Conservation (phyloP, 495 filamentous ascomycete genomes). For the Mytilinidion resinicola region DNA sequence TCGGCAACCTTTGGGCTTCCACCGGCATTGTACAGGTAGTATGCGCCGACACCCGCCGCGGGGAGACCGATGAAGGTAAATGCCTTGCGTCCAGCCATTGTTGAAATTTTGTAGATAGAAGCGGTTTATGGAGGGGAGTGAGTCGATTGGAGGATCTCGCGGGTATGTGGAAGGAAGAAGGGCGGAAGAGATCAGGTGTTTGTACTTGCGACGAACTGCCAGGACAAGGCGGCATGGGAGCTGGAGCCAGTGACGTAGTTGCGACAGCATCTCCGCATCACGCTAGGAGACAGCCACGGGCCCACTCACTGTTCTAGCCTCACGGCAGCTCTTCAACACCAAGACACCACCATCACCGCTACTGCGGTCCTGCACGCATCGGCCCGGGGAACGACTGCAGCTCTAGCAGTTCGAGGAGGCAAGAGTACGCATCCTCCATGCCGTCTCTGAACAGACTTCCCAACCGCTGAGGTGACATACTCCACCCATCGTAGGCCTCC, state of each 20-base stretch:
- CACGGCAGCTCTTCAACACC: no score
- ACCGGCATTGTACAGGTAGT: conserved; percentile 88
- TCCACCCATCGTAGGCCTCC: no score
- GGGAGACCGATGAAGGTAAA: conserved; percentile 43
- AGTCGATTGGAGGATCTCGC: conserved; percentile 32
- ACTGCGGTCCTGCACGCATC: no score
- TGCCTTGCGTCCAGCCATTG: conserved; percentile 25
- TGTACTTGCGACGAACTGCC: neutral
- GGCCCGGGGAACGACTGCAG: no score
- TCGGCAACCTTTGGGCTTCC: conserved; percentile 74
- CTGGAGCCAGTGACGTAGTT: conserved; percentile 7
- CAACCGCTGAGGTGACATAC: no score
- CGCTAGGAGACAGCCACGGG: conserved; percentile 40
- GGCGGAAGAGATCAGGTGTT: conserved; percentile 1
- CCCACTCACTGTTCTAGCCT: neutral
- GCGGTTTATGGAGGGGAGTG: neutral
- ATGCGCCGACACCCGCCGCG: conserved; percentile 64
- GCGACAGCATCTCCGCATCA: conserved; percentile 37
- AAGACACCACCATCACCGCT: no score
- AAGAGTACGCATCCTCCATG: no score
- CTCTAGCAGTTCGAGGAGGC: no score
- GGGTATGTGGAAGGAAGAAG: neutral
- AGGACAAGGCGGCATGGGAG: neutral
- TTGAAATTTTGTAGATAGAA: neutral
- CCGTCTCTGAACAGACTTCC: no score